Base-by-base conservation (phyloP, 2,329 filamentous ascomycete genomes). In the Nemania serpens region DNA sequence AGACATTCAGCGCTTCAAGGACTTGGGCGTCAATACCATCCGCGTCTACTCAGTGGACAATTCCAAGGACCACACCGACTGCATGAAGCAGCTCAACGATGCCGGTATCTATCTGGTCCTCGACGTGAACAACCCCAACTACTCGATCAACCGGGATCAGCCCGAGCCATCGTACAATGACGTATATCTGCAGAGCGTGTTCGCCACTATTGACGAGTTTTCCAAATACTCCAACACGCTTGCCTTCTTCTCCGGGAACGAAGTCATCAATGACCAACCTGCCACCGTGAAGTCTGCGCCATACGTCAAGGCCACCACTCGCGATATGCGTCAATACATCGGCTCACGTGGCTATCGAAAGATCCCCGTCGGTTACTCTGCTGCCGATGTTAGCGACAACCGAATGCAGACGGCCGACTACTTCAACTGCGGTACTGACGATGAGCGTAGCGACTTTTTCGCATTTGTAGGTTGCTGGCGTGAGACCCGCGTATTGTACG, bases 31-130 rank as follows among this genome's bases (percentile, higher is more conserved):
- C 78, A 97, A 97, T 82, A 93, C 92, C 25, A 83, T 97, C 73
- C 93, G 93, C 76, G 90, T 97, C 64, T 97, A 97, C 84, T 92
- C 90, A 15, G 88, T 96, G 68, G 93, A 97, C 82, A 97, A 97
- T 84, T 88, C 88, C 52, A 79, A 82, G 69, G 78, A 89, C 76
- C 93, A 97, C 79, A 88, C 93, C 70, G 84, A 87, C 64, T 97
- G 93, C 82, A 97, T 97, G 93, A 80, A 83, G 62, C 82, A 84
- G 47, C 83, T 97, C 63, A 88, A 87, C 54, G 90, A 90, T 71
- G 93, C 91, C 65, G 91, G 91, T 70, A 97, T 97, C 81, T 97
- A 97, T 82, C 85, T 96, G 55, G 91, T 96, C 39, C 82, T 96
- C 53, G 93, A 97, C 71, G 90, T 95, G 81, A 96, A 96, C 86